phyloP scores from a whole-genome alignment of 1,139 yeast genomes.

The Suhomyces ambrosiae region DNA sequence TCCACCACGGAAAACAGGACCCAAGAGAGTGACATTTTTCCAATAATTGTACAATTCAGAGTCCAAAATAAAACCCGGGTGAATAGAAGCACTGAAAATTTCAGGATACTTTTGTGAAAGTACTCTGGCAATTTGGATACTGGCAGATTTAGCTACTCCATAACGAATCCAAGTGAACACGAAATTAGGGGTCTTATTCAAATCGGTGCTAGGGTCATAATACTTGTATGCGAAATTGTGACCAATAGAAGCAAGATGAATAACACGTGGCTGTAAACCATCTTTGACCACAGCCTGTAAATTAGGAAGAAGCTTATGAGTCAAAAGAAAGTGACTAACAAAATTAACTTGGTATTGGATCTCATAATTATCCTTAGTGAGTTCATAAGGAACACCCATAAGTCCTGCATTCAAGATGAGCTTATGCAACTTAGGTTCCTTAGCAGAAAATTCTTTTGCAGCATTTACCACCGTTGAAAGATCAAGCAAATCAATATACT shows the following conservation, averaged over 20 bases:
- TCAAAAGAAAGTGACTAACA: conserved; percentile 38
- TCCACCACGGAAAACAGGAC: conserved; percentile 21
- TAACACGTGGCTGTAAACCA: conserved; percentile 33
- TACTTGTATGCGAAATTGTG: conserved; percentile 30
- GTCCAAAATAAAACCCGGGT: conserved; percentile 43
- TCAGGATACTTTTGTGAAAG: conserved; percentile 34
- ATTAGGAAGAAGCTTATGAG: conserved; percentile 32
- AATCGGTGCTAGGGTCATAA: conserved; percentile 27
- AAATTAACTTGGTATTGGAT: conserved; percentile 47
- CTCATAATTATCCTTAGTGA: conserved; percentile 42
- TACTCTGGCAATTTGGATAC: conserved; percentile 33
- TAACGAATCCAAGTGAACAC: conserved; percentile 38
- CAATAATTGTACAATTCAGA: conserved; percentile 39
- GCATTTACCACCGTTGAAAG: conserved; percentile 34
- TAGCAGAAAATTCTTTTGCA: conserved; percentile 25
- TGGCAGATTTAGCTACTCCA: conserved; percentile 37
- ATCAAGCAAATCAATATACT: conserved; percentile 38
- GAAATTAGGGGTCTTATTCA: conserved; percentile 29
- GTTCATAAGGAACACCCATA: conserved; percentile 41
- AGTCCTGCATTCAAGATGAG: conserved; percentile 47
- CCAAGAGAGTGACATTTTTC: conserved; percentile 31
- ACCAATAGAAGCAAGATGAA: conserved; percentile 37
- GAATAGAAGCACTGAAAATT: conserved; percentile 37
- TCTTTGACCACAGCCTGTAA: conserved; percentile 25
- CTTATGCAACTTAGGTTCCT: conserved; percentile 34